A percentile compares a stretch with the other conserved stretches of the same genome.
phyloP scores from a whole-genome alignment of 768 basidiomycete genomes.

The Hebeloma cylindrosporum region DNA sequence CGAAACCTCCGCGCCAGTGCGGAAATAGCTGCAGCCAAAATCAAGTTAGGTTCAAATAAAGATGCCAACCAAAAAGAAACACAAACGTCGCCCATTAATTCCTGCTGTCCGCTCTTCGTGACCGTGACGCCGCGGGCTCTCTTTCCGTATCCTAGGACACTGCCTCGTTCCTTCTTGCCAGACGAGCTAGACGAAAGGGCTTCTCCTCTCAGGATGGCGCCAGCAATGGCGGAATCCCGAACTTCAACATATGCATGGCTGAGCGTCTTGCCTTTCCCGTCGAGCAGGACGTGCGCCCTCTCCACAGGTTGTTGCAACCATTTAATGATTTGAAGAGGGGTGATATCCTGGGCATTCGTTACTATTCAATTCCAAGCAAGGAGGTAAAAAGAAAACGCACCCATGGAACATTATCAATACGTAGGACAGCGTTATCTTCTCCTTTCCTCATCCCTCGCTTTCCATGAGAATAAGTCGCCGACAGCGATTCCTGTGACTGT shows the following conservation, averaged over 20 bases:
- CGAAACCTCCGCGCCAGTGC: conserved; percentile 75
- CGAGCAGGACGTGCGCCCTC: conserved; percentile 76
- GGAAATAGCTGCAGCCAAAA: conserved; percentile 65
- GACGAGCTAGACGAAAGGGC: conserved; percentile 27
- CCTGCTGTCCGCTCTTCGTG: conserved; percentile 76
- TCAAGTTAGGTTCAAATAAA: background rate
- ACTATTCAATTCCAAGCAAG: conserved; percentile 5
- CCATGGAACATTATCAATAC: conserved; percentile 91
- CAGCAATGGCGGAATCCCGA: conserved; percentile 56
- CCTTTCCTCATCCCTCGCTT: conserved; percentile 18
- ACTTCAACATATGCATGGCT: conserved; percentile 86
- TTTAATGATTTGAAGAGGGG: conserved; percentile 63
- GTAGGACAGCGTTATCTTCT: conserved; percentile 59
- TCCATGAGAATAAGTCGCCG: conserved; percentile 12
- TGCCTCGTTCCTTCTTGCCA: conserved; percentile 50
- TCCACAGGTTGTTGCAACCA: conserved; percentile 75
- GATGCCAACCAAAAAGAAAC: background rate
- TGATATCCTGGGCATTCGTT: conserved; percentile 63
- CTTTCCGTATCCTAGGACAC: conserved; percentile 74
- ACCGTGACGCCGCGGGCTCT: conserved; percentile 83
- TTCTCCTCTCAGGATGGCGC: conserved; percentile 64
- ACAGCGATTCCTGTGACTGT: conserved; percentile 16
- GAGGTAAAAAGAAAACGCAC: conserved; percentile 37
- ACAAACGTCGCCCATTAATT: conserved; percentile 77
- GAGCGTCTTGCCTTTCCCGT: conserved; percentile 78